Base-by-base conservation (phyloP, 805 yeast species). In the Yarrowia sp. region DNA sequence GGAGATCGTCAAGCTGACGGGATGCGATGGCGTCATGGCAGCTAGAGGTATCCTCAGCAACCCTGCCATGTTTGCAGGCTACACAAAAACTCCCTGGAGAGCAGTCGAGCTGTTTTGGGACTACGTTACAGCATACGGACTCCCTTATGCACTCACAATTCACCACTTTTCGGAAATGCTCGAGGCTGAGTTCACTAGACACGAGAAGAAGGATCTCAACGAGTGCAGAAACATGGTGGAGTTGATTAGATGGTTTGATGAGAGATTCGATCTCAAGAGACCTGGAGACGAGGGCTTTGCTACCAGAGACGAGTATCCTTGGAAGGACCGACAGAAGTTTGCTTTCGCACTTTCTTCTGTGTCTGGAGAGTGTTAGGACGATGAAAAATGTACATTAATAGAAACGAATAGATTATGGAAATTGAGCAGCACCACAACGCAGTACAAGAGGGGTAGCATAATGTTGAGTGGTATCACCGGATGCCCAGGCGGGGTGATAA, bases 1-100 rank as follows among this genome's bases (percentile, higher is more conserved):
- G 47, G 72, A 74, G 17, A 92, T 93, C 32, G 84, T 84, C 0
- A 77, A 82, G 11, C 73, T 74, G 61, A 92, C 98, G 0, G 88
- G 88, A 1, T 91, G 85, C 44, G 95, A 90, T 73, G 99, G 98
- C 8, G 89, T 95, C 8, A 95, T 95, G 99, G 88, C 98, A 2
- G 99, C 90, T 1, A 78, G 99, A 67, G 99, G 99, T 0, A 79
- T 90, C 2, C 77, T 95, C 60, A 79, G 83, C 33, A 95, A 95
- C 74, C 99, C 99, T 0, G 96, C 92, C 0, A 71, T 95, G 68
- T 95, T 95, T 76, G 83, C 89, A 1, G 96, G 96, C 0, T 83
- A 75, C 71, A 78, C 78, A 0, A 79, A 77, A 62, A 87, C 97
- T 1, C 97, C 98, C 2, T 95, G 98, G 98, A 84, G 87, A 7